Conservation (phyloP, 257 asterid species). For the Anisodus tanguticus region DNA sequence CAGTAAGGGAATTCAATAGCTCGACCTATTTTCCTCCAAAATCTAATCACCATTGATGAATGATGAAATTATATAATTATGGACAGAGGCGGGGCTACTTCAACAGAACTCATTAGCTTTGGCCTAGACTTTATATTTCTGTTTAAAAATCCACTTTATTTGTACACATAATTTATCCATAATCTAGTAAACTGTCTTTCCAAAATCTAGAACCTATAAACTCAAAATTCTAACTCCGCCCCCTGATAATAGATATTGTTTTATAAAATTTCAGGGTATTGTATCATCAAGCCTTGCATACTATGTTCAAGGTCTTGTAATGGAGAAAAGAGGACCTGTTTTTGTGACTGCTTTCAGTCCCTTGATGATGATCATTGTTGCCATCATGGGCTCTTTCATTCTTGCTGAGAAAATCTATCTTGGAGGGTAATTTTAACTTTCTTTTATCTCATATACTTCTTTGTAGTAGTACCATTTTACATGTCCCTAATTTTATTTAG, state of each 20-base stretch:
- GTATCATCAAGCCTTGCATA: slow-evolving; percentile 66
- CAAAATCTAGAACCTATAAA: background rate
- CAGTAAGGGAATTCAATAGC: background rate
- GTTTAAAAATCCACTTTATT: no score
- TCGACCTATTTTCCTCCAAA: no score
- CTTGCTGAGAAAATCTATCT: slow-evolving; percentile 58
- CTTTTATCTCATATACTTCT: background rate
- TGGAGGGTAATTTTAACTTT: slow-evolving; percentile 55
- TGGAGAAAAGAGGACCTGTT: slow-evolving; percentile 68
- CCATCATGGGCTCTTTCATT: slow-evolving; percentile 63
- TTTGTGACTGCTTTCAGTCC: slow-evolving; percentile 71
- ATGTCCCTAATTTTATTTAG: background rate
- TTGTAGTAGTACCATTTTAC: background rate
- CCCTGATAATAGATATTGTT: background rate
- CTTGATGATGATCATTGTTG: slow-evolving; percentile 64
- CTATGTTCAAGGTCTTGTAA: slow-evolving; percentile 65
- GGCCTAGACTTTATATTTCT: background rate
- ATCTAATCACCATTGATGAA: no score
- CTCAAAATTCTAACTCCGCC: background rate
- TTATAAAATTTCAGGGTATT: slow-evolving; percentile 46
- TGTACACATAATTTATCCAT: background rate
- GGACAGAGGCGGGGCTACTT: background rate
- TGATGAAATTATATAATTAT: no score
- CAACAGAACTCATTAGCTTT: background rate
- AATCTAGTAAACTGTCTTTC: background rate